These are phyloP conservation scores for Barnettozyma sp. DNA, from an alignment of 805 yeast species.

Conservation along the genomic window DNA sequence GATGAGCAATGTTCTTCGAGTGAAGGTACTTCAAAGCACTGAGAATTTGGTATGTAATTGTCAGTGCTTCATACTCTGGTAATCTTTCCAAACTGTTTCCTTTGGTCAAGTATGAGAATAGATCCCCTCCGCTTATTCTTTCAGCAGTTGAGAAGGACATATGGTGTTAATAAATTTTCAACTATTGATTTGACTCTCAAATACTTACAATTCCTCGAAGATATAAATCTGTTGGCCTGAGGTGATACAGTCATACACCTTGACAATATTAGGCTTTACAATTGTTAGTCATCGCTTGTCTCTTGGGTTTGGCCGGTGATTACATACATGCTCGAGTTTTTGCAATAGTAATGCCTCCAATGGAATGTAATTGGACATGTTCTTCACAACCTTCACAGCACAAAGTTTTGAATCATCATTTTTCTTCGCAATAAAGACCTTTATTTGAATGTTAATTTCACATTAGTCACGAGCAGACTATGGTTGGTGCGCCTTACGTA, in stretches of 20 bases:
- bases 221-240: constrained; percentile 32
- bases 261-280: constrained; percentile 41
- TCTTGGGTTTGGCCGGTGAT: too few species aligned
- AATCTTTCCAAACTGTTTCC: constrained; percentile 35
- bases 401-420: constrained; percentile 26
- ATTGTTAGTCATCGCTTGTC: constrained; percentile 5
- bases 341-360: constrained; percentile 39
- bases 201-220: constrained; percentile 36
- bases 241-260: constrained; percentile 32
- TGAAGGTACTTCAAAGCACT: constrained; percentile 53
- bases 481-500: too few species aligned
- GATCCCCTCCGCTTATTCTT: constrained; percentile 49
- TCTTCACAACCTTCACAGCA: constrained; percentile 43
- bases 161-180: too few species aligned
- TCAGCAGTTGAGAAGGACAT: too few species aligned
- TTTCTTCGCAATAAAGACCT: constrained; percentile 30
- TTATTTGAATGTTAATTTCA: too few species aligned
- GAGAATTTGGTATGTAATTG: constrained; percentile 50
- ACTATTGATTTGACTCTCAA: neutral
- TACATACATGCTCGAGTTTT: constrained; percentile 35
- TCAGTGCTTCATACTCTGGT: constrained; percentile 47
- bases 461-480: too few species aligned
- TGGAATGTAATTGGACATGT: constrained; percentile 24
- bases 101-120: constrained; percentile 45
- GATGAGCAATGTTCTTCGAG: constrained; percentile 46